Evolutionary conservation across 371 early-diverging fungal species (phyloP).

Genomic region (Syncephalis fuscata): DNA sequence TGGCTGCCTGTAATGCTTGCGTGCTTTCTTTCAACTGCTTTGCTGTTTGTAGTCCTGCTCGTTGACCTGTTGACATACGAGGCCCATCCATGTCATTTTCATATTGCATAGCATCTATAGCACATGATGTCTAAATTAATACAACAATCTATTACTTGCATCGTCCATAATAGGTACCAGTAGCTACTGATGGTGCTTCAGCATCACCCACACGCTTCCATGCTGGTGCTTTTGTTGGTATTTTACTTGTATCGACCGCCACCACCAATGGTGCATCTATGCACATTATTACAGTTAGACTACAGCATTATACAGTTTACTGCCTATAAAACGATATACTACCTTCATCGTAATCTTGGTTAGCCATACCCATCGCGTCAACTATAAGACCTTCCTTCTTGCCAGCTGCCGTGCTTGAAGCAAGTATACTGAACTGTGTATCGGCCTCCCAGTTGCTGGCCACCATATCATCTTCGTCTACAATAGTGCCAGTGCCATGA

Average conservation of each 20-base stretch:
- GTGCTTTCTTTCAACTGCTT: slow-evolving; percentile 25
- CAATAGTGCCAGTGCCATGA: slow-evolving; percentile 1
- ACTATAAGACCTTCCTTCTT: not conserved
- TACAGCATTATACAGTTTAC: not conserved
- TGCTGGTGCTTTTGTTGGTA: not conserved
- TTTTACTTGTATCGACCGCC: not conserved
- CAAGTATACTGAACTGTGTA: slow-evolving; percentile 1
- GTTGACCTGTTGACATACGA: slow-evolving; percentile 30
- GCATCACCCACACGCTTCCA: not conserved
- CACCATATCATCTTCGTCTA: slow-evolving; percentile 7
- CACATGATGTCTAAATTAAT: no score
- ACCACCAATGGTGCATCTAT: no score
- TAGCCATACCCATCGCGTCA: not conserved
- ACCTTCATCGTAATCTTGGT: slow-evolving; percentile 1
- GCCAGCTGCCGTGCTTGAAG: not conserved
- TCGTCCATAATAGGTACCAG: not conserved
- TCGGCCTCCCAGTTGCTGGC: not conserved
- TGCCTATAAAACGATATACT: not conserved
- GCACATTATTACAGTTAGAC: no score
- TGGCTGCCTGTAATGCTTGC: slow-evolving; percentile 8
- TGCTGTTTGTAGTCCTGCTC: slow-evolving; percentile 32
- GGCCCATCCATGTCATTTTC: slow-evolving; percentile 2
- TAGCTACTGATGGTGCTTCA: not conserved
- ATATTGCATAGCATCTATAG: not conserved
- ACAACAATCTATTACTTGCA: no score